Conservation (phyloP, 495 filamentous ascomycete genomes). For the Diplogelasinospora grovesii region DNA sequence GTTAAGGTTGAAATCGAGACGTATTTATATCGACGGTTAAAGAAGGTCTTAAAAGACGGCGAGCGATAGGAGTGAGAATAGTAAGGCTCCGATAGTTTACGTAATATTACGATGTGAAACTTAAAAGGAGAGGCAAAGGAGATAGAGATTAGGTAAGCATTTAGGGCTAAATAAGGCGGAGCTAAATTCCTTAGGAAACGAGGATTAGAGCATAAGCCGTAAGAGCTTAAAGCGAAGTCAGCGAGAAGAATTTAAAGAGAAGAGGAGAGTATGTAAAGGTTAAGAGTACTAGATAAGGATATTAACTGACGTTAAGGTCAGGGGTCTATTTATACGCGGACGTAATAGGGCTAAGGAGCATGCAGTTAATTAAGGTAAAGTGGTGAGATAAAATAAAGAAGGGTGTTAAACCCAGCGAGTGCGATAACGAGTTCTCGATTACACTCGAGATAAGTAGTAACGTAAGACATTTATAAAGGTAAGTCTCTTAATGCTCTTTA, state of each 20-base stretch:
- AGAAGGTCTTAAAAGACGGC: background rate
- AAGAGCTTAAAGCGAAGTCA: too few relatives aligned
- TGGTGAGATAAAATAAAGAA: background rate
- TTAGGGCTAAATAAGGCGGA: background rate
- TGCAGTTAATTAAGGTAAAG: slow-evolving; percentile 2
- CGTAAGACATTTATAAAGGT: too few relatives aligned
- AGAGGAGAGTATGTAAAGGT: slow-evolving; percentile 3
- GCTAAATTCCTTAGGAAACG: background rate
- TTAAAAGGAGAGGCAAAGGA: background rate
- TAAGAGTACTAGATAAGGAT: slow-evolving; percentile 4
- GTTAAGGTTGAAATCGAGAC: background rate
- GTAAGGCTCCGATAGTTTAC: background rate
- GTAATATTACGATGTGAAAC: background rate
- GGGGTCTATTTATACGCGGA: slow-evolving; percentile 6
- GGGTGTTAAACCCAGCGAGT: slow-evolving; percentile 5
- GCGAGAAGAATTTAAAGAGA: too few relatives aligned
- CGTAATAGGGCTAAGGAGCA: background rate
- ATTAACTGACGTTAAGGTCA: background rate
- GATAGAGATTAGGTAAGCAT: background rate
- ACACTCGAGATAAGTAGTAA: too few relatives aligned
- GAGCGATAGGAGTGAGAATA: background rate
- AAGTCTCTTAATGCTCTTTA: too few relatives aligned
- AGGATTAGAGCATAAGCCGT: too few relatives aligned
- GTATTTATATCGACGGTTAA: too few relatives aligned
- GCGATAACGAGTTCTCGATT: slow-evolving; percentile 2